Percentiles rank a stretch among this genome's conserved stretches.
Conservation (phyloP, 495 filamentous ascomycete genomes). For the Geopyxis carbonaria region DNA sequence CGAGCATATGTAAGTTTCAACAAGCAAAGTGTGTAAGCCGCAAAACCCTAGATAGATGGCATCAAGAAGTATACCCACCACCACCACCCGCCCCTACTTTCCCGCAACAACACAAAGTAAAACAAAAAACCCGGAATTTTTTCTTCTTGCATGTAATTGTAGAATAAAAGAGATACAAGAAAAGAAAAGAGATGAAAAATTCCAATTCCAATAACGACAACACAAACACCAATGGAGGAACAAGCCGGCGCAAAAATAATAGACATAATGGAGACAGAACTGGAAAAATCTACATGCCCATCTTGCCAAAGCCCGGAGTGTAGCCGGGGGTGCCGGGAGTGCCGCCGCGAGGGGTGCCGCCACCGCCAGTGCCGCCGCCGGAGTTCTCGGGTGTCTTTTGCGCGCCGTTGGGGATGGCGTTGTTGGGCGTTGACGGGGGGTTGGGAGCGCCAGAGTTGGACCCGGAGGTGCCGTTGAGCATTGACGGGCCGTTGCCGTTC, state of each 20-base stretch:
- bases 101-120: not conserved
- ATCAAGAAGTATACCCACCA: not conserved
- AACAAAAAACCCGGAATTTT: not conserved
- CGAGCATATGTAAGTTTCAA: no score
- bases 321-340: constrained; percentile 8
- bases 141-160: not conserved
- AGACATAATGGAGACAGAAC: no score
- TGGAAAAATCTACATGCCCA: constrained; percentile 6
- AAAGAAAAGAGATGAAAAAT: constrained; percentile 3
- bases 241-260: no score
- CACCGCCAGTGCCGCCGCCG: not conserved
- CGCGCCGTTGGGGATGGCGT: not conserved
- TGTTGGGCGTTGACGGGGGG: not conserved
- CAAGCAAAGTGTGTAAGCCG: no score
- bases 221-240: no score
- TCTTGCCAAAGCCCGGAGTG: constrained; percentile 4
- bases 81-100: not conserved
- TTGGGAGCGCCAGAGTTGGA: not conserved
- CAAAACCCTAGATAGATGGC: not conserved
- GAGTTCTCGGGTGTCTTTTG: not conserved
- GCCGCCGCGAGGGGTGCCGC: constrained; percentile 5
- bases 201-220: constrained; percentile 1
- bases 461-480: constrained; percentile 4
- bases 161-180: not conserved
- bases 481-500: constrained; percentile 10